Evolutionary conservation across 208 protist genomes (phyloP).

Genomic region (Leishmania tropica): DNA sequence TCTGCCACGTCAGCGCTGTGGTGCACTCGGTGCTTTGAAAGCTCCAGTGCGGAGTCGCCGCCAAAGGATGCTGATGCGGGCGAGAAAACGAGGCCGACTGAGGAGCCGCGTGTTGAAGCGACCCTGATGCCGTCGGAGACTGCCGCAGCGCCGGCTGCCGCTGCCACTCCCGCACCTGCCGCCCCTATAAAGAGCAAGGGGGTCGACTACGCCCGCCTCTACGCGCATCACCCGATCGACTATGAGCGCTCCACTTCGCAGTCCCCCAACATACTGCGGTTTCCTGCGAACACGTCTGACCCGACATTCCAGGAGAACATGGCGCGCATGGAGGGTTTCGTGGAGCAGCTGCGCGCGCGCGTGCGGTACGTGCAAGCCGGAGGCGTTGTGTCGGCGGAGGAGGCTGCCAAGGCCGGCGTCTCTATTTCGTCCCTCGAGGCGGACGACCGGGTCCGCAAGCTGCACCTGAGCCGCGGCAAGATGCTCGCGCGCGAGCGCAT

Average conservation of each 20-base stretch:
- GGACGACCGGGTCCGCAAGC: conserved; percentile 18
- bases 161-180: background rate
- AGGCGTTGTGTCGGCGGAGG: conserved; percentile 23
- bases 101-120: background rate
- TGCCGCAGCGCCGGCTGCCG: background rate
- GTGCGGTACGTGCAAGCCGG: conserved; percentile 41
- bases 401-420: conserved; percentile 12
- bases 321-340: conserved; percentile 54
- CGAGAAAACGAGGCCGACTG: background rate
- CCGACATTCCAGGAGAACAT: conserved; percentile 50
- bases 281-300: conserved; percentile 41
- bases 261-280: conserved; percentile 50
- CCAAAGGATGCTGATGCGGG: background rate
- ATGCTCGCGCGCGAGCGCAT: conserved; percentile 92
- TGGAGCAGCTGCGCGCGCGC: conserved; percentile 39
- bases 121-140: background rate
- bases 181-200: background rate
- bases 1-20: conserved; percentile 3
- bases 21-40: conserved; percentile 4
- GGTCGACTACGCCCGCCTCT: conserved; percentile 32
- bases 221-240: conserved; percentile 44
- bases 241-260: conserved; percentile 45
- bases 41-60: background rate
- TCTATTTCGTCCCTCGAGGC: conserved; percentile 28
- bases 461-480: conserved; percentile 79